phyloP scores from a whole-genome alignment of 306 rosid genomes.

The Ochetophila trinervis region DNA sequence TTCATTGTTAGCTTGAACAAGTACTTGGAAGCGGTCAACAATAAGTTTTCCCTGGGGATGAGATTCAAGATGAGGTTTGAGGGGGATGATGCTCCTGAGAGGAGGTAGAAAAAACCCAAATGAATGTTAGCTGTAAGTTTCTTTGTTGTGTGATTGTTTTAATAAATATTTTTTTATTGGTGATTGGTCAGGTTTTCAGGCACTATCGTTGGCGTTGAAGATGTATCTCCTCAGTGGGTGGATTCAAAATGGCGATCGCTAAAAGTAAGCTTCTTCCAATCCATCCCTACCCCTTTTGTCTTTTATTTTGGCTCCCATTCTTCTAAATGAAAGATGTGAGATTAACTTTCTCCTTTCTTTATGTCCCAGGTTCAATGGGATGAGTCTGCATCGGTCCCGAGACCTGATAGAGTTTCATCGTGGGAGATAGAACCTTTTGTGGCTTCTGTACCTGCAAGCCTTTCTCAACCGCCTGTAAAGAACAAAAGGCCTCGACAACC shows the following conservation, averaged over 20 bases:
- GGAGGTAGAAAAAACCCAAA: slow-evolving; percentile 54
- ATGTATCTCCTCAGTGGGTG: slow-evolving; percentile 72
- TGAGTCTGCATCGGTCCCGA: slow-evolving; percentile 66
- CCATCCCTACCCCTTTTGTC: background rate
- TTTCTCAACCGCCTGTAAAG: slow-evolving; percentile 51
- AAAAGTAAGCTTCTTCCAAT: slow-evolving; percentile 47
- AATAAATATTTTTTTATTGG: slow-evolving; percentile 19
- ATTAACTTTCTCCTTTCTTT: slow-evolving; percentile 13
- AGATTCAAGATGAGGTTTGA: slow-evolving; percentile 84
- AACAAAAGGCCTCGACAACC: slow-evolving; percentile 77
- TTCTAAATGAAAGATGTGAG: background rate
- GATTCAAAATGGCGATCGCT: slow-evolving; percentile 82
- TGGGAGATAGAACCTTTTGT: slow-evolving; percentile 91
- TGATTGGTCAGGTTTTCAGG: slow-evolving; percentile 70
- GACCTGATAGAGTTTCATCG: slow-evolving; percentile 91
- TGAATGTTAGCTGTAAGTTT: background rate
- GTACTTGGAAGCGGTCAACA: slow-evolving; percentile 57
- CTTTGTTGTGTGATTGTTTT: background rate
- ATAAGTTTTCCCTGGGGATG: slow-evolving; percentile 66
- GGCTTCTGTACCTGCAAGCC: slow-evolving; percentile 42
- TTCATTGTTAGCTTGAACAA: slow-evolving; percentile 69
- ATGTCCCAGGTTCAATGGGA: slow-evolving; percentile 93
- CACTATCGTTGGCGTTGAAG: slow-evolving; percentile 76
- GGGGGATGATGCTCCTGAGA: slow-evolving; percentile 86
- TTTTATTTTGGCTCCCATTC: background rate